phyloP scores from a whole-genome alignment of 306 rosid species.

The Cicer pinnatifidum region DNA sequence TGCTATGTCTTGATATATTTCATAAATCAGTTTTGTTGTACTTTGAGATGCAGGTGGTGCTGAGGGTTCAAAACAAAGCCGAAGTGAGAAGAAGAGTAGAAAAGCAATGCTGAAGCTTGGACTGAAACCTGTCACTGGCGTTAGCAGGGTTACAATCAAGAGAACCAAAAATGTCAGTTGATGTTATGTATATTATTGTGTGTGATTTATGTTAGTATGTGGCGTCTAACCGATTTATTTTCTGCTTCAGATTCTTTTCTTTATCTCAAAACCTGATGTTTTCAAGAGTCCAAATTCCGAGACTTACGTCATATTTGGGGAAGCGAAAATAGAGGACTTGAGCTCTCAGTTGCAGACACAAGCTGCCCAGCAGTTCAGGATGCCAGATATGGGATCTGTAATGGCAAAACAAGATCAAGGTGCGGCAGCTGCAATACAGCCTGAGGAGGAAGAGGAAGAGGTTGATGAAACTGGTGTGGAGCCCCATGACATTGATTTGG shows the following conservation, averaged over 20 bases:
- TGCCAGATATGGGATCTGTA: conserved; percentile 76
- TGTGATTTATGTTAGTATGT: not conserved
- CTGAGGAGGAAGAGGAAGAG: conserved; percentile 75
- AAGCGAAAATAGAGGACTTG: conserved; percentile 87
- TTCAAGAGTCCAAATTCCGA: conserved; percentile 91
- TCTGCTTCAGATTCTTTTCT: conserved; percentile 65
- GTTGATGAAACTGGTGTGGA: conserved; percentile 77
- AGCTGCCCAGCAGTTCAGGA: conserved; percentile 92
- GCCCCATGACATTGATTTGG: conserved; percentile 83
- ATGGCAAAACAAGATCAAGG: conserved; percentile 62
- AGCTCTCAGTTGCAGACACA: conserved; percentile 89
- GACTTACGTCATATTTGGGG: conserved; percentile 80
- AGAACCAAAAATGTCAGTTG: conserved; percentile 78
- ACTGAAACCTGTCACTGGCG: conserved; percentile 83
- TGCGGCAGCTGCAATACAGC: conserved; percentile 55
- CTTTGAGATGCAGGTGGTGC: conserved; percentile 54
- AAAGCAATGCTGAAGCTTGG: conserved; percentile 98
- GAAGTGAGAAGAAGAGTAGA: conserved; percentile 97
- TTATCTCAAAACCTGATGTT: conserved; percentile 92
- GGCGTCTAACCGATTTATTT: conserved; percentile 12
- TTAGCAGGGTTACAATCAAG: conserved; percentile 88
- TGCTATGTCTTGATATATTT: conserved; percentile 12
- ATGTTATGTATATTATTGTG: not conserved
- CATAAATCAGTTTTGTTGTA: conserved; percentile 12
- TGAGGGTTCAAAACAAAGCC: conserved; percentile 91